Conservation (phyloP, 768 basidiomycete species). For the Russula compacta region DNA sequence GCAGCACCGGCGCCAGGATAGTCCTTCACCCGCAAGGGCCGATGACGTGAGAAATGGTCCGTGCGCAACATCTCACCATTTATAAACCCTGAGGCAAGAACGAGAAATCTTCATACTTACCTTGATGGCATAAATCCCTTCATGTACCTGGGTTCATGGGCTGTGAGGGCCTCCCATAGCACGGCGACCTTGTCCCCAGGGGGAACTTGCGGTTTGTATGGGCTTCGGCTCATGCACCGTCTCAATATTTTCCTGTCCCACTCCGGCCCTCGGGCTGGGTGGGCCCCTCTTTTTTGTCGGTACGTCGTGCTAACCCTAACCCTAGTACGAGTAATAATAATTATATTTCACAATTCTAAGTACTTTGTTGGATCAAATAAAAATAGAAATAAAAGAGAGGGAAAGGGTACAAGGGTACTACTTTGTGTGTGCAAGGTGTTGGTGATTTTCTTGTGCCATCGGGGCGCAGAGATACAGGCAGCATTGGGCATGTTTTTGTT, state of each 20-base stretch:
- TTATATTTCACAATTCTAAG: background rate
- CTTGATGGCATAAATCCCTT: conserved; percentile 25
- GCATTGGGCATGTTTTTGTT: background rate
- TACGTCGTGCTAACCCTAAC: conserved; percentile 11
- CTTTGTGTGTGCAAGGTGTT: background rate
- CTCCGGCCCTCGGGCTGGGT: conserved; percentile 37
- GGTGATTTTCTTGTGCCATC: background rate
- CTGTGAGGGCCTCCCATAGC: conserved; percentile 23
- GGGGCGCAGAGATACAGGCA: background rate
- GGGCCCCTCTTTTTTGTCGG: conserved; percentile 26
- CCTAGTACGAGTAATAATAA: background rate
- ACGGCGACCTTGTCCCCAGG: conserved; percentile 25
- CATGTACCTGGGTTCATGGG: conserved; percentile 23
- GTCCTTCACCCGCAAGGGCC: too few relatives aligned
- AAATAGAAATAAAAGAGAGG: background rate
- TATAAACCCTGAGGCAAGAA: background rate
- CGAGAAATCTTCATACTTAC: conserved; percentile 21
- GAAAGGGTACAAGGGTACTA: background rate
- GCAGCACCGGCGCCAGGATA: too few relatives aligned
- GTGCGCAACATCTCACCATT: background rate
- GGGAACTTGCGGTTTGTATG: conserved; percentile 29
- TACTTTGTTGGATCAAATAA: background rate
- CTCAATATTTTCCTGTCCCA: conserved; percentile 72
- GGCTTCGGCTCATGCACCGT: conserved; percentile 69
- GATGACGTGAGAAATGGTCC: conserved; percentile 10